Evolutionary conservation across 371 early-diverging fungal species (phyloP), one percentile per base, ranked within the genome.

Genomic region (Conidiobolus incongruus): DNA sequence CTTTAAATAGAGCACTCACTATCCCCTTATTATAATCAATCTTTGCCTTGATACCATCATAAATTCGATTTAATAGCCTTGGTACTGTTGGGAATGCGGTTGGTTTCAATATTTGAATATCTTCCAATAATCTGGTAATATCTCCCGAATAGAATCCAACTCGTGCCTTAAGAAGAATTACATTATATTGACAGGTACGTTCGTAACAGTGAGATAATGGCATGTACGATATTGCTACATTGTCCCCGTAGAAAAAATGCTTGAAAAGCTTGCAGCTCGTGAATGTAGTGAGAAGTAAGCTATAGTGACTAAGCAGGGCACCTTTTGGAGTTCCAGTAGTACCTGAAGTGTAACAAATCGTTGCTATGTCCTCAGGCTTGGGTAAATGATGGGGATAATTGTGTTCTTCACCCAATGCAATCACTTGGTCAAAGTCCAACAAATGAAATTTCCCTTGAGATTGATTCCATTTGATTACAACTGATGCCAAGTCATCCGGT

Each of bases 331-430:
- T 53, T 1, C 86, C 90, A 2, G 81, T 74, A 28, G 82, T 70
- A 38, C 98, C 96, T 46, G 81, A 79, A 3, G 99, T 99, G 56
- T 93, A 97, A 64, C 90, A 92, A 44, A 96, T 84, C 22, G 87
- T 82, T 47, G 80, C 79, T 15, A 83, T 21, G 41, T 77, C 77
- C 0, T 68, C 64, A 22, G 70, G 57, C 7, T 45, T 49, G 2
- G 74, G 58, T 1, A 54, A 53, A 2, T 51, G 55, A 33, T 60
- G 62, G 2, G 51, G 54, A 48, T 13, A 24, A 32, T 45, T 49
- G 31, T 43, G 49, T 43, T 58, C 56, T 17, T 37, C 52, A 5
- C 65, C 74, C 30, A 46, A 61, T 46, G 48, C 50, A 53, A 84
- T 85, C 19, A 88, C 56, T 5, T 75, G 70, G 1, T 45, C 34